Conservation (phyloP, 305 asterid genomes). For the Fraxinus angustifolia region DNA sequence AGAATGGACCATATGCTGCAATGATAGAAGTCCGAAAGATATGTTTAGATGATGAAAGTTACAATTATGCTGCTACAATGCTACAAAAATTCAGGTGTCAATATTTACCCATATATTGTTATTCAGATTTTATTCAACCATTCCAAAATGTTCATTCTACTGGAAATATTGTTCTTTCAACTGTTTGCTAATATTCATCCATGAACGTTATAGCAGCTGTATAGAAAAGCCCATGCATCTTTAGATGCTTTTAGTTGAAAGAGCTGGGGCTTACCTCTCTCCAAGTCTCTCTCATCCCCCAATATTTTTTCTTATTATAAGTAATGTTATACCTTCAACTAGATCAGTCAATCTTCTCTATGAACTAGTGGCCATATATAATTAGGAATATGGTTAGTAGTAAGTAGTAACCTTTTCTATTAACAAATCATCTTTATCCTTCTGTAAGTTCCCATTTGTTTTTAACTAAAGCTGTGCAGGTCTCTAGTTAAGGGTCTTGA, state of each 20-base stretch:
- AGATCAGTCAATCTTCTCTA: not conserved
- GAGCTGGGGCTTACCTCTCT: not conserved
- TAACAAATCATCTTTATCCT: not conserved
- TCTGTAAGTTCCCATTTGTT: slow-evolving; percentile 12
- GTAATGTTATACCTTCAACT: not conserved
- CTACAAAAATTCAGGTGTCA: slow-evolving; percentile 77
- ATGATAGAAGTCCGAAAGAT: slow-evolving; percentile 54
- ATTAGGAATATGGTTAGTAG: not conserved
- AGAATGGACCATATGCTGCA: slow-evolving; percentile 40
- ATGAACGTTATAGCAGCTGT: not conserved
- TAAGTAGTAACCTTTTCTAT: not conserved
- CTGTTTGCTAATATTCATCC: not conserved
- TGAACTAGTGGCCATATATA: not conserved
- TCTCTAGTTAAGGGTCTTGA: slow-evolving; percentile 72
- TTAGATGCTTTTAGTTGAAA: not conserved
- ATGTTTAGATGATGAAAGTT: slow-evolving; percentile 61
- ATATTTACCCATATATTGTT: not conserved
- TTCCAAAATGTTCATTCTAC: not conserved
- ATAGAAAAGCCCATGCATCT: not conserved
- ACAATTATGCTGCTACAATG: slow-evolving; percentile 63
- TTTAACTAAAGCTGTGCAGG: slow-evolving; percentile 45
- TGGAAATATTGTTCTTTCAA: not conserved
- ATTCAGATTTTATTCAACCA: not conserved
- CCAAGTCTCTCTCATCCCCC: not conserved
- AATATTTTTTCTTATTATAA: not conserved